phyloP scores from a whole-genome alignment of 108 stramenopile species.

The Cyclotella baltica region DNA sequence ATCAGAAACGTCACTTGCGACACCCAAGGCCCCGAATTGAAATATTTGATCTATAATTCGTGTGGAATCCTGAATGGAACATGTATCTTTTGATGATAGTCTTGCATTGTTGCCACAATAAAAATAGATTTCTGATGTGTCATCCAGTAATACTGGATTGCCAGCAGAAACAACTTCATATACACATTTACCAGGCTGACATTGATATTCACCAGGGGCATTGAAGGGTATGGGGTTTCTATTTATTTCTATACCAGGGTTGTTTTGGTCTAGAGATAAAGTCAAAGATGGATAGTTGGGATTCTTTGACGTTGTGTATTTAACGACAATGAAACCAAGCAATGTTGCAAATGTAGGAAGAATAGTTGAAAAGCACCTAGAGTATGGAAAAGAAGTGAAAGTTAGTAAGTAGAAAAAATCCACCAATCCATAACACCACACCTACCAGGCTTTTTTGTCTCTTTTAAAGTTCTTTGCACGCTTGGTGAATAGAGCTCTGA shows the following conservation, averaged over 20 bases:
- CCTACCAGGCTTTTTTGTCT: constrained; percentile 87
- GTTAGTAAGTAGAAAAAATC: background rate
- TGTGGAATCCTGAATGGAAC: constrained; percentile 40
- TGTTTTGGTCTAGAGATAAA: constrained; percentile 67
- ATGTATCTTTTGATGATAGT: constrained; percentile 14
- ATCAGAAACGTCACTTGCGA: constrained; percentile 25
- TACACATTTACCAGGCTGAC: constrained; percentile 72
- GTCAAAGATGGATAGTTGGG: constrained; percentile 54
- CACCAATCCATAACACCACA: background rate
- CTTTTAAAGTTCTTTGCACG: constrained; percentile 82
- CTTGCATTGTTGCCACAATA: constrained; percentile 62
- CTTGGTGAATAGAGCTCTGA: constrained; percentile 76
- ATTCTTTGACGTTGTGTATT: constrained; percentile 28
- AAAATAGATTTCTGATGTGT: constrained; percentile 59
- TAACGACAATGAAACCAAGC: constrained; percentile 71
- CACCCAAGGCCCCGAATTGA: constrained; percentile 48
- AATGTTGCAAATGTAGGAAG: constrained; percentile 70
- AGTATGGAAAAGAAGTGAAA: background rate
- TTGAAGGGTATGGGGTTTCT: constrained; percentile 85
- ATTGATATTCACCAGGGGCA: constrained; percentile 49
- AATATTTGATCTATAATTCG: constrained; percentile 48
- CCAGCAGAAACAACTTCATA: constrained; percentile 15
- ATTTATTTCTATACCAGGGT: constrained; percentile 46
- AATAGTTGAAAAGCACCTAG: constrained; percentile 73
- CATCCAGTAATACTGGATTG: constrained; percentile 13